Base-by-base conservation (phyloP, 176 grass and related monocot species). In the Hordeum marinum region DNA sequence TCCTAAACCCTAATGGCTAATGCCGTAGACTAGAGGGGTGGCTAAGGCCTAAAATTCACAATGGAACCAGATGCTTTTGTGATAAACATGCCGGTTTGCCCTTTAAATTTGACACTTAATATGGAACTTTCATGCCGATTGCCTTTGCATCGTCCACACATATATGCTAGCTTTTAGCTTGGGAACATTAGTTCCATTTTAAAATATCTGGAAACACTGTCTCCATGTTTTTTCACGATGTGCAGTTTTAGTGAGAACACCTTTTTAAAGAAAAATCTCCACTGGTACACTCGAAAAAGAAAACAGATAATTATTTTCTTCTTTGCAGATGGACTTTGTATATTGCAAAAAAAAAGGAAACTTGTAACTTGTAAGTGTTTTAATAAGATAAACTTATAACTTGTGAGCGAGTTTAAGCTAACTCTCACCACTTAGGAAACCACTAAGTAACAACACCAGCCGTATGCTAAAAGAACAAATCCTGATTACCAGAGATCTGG, bases 51-150 rank as follows among this genome's bases (percentile, higher is more conserved):
- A 80, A 65, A 42, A 7, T 31, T 3, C 32, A 72, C 7, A 71
- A 23, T 8, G 20, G 36, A 43, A 25, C 78, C 69, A 36, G 82
- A 76, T 82, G 70, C 76, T 40, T 63, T 70, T 70, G 5, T 77
- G 83, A 71, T 34, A 29, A 50, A 66, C 64, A 24, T 70, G 76
- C 59, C 13, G 34, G 21, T 79, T 55, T 37, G 1, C 0, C 1
- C 3, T 65, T 52, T 52, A 52, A 52, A 18, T 36, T 43, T 45
- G 23, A 26, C 46, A 40, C 31, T 81, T 57, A 35, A 29, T n/a
- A 37, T 24, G 31, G 9, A 55, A 9, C 12, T 39, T 52, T 25
- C 46, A 40, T 31, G 8, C 21, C 35, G 2, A 14, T 48, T 52
- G 50, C 20, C 29, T 52, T 68, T 68, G 63, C 43, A 27, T 68